Evolutionary conservation across 1,284 basidiomycete genomes (phyloP).

Genomic region (Ganoderma meredithae): DNA sequence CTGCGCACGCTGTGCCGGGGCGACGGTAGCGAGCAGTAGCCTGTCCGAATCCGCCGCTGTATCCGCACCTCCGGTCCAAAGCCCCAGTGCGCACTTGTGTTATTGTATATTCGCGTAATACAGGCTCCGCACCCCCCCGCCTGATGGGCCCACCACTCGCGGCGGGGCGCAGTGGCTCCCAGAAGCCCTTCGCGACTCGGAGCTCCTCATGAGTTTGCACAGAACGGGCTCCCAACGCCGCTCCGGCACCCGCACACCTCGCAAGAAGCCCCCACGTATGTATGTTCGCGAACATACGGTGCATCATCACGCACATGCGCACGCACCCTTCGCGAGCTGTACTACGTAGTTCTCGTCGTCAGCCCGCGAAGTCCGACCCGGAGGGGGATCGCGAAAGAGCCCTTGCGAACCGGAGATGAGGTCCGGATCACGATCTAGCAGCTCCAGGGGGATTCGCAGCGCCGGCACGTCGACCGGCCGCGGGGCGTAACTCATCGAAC

Average conservation of each 20-base stretch:
- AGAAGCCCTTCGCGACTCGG: neutral
- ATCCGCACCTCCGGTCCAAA: no score
- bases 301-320: neutral
- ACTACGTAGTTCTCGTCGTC: no score
- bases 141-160: neutral
- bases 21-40: neutral
- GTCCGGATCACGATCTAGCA: neutral
- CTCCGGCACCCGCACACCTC: neutral
- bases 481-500: neutral
- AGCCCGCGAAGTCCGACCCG: neutral
- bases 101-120: constrained; percentile 9
- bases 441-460: neutral
- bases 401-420: constrained; percentile 3
- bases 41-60: neutral
- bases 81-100: neutral
- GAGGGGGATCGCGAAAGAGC: neutral
- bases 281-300: neutral
- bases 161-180: neutral
- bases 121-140: neutral
- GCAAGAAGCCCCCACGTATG: neutral
- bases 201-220: neutral
- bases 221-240: neutral
- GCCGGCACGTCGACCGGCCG: neutral
- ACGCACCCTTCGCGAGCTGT: neutral
- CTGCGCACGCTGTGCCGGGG: neutral